Percentiles rank a stretch among this genome's conserved stretches.
These are phyloP conservation scores for Chenopodium berlandieri DNA, from an alignment of 148 eudicot genomes.

Conservation along the genomic window DNA sequence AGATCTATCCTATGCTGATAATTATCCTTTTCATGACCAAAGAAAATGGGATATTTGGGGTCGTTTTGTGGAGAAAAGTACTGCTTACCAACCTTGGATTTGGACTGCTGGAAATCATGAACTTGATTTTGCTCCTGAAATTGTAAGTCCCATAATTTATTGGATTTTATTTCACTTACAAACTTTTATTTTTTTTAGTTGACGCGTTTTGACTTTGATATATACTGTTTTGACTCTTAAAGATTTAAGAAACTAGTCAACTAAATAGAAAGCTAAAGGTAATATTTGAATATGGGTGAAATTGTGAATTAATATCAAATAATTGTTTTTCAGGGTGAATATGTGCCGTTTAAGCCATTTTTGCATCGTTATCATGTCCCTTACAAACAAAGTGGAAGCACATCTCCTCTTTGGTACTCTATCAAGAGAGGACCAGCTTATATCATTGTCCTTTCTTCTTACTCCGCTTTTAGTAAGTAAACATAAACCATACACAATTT, in stretches of 20 bases:
- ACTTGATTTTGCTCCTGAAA: conserved; percentile 30
- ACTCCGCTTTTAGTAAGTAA: conserved; percentile 54
- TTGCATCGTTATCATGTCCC: conserved; percentile 30
- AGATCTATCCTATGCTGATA: conserved; percentile 38
- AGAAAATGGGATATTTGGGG: conserved; percentile 38
- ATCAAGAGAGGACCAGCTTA: conserved; percentile 55
- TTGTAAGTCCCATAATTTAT: conserved; percentile 23
- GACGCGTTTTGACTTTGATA: too few species aligned
- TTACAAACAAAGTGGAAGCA: conserved; percentile 34
- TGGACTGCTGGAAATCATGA: conserved; percentile 44
- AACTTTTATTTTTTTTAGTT: too few species aligned
- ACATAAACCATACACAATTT: background rate
- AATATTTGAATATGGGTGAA: too few species aligned
- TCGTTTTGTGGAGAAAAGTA: conserved; percentile 25
- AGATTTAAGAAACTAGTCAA: too few species aligned
- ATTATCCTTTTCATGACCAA: conserved; percentile 25
- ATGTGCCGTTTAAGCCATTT: conserved; percentile 31
- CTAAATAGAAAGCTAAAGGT: too few species aligned
- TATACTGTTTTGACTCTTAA: too few species aligned
- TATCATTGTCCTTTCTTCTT: conserved; percentile 59
- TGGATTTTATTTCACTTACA: too few species aligned
- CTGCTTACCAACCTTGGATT: conserved; percentile 41
- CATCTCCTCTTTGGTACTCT: conserved; percentile 68
- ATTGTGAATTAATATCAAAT: background rate
- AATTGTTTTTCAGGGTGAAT: conserved; percentile 27